Base-by-base conservation (phyloP, 441 rosid genomes). In the Populus hybrid region DNA sequence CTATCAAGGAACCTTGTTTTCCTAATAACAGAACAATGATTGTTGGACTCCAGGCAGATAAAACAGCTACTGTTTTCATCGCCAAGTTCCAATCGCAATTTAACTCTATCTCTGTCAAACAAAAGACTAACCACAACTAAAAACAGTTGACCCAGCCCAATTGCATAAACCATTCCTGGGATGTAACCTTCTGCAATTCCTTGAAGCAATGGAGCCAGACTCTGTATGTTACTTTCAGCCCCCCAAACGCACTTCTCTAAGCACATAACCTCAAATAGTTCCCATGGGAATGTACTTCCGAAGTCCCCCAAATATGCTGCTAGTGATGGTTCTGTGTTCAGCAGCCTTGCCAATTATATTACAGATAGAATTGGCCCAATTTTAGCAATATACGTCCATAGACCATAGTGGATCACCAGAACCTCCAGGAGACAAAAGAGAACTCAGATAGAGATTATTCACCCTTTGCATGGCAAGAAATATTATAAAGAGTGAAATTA, bases 1-100 rank as follows among this genome's bases (percentile, higher is more conserved):
- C 89, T 68, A 89, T 82, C 89, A 92, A 80, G 54, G 99, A 80
- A 80, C 98, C 99, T 86, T 96, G 99, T 79, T 88, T 88, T 79
- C 98, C 98, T 3, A 90, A 89, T 3, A 90, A 89, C 83, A 96
- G 83, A 81, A 92, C 63, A 72, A 94, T 92, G 66, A 96, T 79
- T 65, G 96, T 86, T 80, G 98, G 81, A 86, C 98, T 93, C 87
- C 90, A 92, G 24, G 94, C 88, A 79, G 98, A 94, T 78, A 89
- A 80, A 76, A 96, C 74, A 50, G 90, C 86, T 59, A 86, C 79
- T 36, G 90, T 77, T 84, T 81, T 89, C 67, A 80, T 77, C 46
- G 78, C 73, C 83, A 88, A 84, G 74, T 72, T 85, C 72, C 36
- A 69, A 67, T 76, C 72, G 81, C 64, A 61, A 70, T 81, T 69